Conservation (phyloP, 176 grass and related monocot species). For the Rhynchospora breviuscula region DNA sequence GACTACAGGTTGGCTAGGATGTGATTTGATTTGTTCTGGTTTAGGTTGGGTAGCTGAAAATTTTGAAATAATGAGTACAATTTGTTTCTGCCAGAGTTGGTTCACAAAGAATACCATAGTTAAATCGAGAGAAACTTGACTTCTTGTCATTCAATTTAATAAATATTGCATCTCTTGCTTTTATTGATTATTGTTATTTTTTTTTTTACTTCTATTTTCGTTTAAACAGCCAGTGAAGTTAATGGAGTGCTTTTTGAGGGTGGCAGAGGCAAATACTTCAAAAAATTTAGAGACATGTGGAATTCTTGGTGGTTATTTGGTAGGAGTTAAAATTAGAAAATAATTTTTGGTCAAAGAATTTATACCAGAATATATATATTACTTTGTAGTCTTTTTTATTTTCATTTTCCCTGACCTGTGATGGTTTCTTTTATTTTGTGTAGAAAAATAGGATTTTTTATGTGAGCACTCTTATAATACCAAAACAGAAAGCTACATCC, state of each 20-base stretch:
- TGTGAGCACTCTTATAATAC: slow-evolving; percentile 90
- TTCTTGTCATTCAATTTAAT: neutral
- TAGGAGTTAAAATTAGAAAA: slow-evolving; percentile 41
- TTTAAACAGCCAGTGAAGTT: slow-evolving; percentile 77
- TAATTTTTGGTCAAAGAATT: neutral
- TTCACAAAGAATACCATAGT: neutral
- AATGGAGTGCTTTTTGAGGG: slow-evolving; percentile 95
- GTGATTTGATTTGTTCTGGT: neutral
- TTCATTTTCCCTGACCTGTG: neutral
- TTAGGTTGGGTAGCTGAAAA: neutral
- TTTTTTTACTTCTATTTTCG: neutral
- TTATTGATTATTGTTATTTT: slow-evolving; percentile 14
- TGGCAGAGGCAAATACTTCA: slow-evolving; percentile 84
- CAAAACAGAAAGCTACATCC: slow-evolving; percentile 94
- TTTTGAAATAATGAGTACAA: neutral
- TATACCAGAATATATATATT: neutral
- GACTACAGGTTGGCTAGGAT: neutral
- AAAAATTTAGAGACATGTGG: slow-evolving; percentile 98
- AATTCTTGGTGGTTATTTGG: slow-evolving; percentile 95
- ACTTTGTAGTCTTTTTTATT: neutral
- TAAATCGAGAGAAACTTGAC: neutral
- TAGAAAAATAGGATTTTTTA: slow-evolving; percentile 97
- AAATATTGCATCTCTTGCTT: neutral
- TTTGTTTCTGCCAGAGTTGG: neutral
- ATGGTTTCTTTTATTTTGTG: slow-evolving; percentile 28